These are phyloP conservation scores for Camellia sinensis DNA, from an alignment of 148 eudicot species.

Conservation along the genomic window DNA sequence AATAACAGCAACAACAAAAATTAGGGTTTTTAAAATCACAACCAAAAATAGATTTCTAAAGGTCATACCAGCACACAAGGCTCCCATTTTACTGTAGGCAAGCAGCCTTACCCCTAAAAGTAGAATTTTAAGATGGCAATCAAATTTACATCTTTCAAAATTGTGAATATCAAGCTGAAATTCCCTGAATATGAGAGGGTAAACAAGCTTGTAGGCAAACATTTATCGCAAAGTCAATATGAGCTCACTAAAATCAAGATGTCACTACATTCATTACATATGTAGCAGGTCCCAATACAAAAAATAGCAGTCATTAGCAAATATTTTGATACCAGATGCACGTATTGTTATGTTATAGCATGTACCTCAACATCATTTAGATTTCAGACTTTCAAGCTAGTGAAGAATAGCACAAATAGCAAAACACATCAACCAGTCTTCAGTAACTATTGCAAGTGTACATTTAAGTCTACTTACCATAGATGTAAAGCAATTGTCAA, in stretches of 20 bases:
- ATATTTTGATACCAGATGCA: neutral
- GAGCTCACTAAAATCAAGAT: neutral
- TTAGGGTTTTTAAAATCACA: too few species aligned
- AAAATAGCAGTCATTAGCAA: neutral
- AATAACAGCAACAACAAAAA: too few species aligned
- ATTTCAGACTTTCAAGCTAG: neutral
- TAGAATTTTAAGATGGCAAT: neutral
- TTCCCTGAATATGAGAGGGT: neutral
- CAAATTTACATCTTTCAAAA: neutral
- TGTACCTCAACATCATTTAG: neutral
- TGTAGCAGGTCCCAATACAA: neutral
- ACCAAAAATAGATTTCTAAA: too few species aligned
- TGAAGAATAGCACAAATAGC: too few species aligned
- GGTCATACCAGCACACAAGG: neutral
- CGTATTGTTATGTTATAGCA: neutral
- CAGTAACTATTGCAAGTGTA: constrained; percentile 48
- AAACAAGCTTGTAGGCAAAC: neutral
- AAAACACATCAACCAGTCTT: neutral
- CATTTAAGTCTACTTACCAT: constrained; percentile 54
- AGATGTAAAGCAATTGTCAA: constrained; percentile 83
- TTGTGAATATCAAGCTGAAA: neutral
- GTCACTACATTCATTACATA: too few species aligned
- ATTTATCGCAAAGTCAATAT: neutral
- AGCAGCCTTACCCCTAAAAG: neutral
- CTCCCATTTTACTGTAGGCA: neutral